phyloP scores from a whole-genome alignment of 202 grass and related monocot species.

The Brachypodium distachyon region DNA sequence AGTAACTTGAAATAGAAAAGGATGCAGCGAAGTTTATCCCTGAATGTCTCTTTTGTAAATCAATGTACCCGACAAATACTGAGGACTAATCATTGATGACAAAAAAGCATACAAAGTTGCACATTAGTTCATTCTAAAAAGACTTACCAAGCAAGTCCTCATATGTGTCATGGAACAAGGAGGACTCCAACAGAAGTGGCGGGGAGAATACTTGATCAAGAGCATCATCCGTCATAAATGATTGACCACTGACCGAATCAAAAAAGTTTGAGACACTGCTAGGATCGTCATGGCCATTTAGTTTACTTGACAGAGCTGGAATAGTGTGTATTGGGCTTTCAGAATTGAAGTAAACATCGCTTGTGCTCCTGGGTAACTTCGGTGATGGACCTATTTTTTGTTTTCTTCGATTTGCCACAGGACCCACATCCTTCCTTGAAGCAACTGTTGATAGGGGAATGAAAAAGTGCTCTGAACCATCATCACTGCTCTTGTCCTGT shows the following conservation, averaged over 20 bases:
- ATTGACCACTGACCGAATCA: slow-evolving; percentile 27
- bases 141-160: slow-evolving; percentile 94
- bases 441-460: slow-evolving; percentile 48
- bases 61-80: background rate
- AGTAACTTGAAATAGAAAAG: background rate
- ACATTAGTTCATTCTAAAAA: slow-evolving; percentile 15
- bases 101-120: background rate
- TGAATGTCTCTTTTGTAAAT: background rate
- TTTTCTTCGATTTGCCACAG: slow-evolving; percentile 42
- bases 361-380: slow-evolving; percentile 27
- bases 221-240: slow-evolving; percentile 64
- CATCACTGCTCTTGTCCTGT: slow-evolving; percentile 52
- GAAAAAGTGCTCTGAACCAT: slow-evolving; percentile 91
- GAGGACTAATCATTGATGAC: background rate
- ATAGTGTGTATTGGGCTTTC: slow-evolving; percentile 19
- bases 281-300: slow-evolving; percentile 22
- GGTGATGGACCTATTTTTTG: slow-evolving; percentile 39
- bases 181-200: slow-evolving; percentile 70
- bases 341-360: slow-evolving; percentile 16
- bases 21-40: background rate
- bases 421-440: slow-evolving; percentile 53
- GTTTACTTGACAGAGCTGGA: slow-evolving; percentile 31
- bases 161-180: slow-evolving; percentile 67
- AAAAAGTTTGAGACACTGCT: slow-evolving; percentile 5
- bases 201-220: slow-evolving; percentile 97